These are phyloP conservation scores for Colletotrichum chrysophilum DNA, from an alignment of 2,329 filamentous ascomycete genomes.

Conservation along the genomic window DNA sequence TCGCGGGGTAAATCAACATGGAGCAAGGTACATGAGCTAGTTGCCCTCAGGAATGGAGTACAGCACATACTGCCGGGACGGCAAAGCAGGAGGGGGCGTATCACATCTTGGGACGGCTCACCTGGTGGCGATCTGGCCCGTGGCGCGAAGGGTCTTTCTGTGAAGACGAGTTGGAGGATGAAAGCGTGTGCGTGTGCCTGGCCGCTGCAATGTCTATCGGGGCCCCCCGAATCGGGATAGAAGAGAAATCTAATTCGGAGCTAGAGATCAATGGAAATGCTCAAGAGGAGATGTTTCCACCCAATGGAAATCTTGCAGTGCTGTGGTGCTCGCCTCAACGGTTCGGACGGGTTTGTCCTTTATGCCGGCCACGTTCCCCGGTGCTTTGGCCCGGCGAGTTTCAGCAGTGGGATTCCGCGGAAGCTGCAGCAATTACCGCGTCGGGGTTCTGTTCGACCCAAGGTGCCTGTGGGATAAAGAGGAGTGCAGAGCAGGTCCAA, in stretches of 20 bases:
- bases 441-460: not conserved
- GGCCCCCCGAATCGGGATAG: not conserved
- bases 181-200: not conserved
- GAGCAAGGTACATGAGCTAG: not conserved
- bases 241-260: not conserved
- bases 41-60: conserved; percentile 10
- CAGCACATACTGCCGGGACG: conserved; percentile 12
- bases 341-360: not conserved
- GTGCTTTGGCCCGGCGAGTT: conserved; percentile 7
- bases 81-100: not conserved
- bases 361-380: not conserved
- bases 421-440: not conserved
- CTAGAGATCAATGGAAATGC: not conserved
- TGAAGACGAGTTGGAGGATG: not conserved
- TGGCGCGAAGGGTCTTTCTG: not conserved
- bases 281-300: not conserved
- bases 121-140: not conserved
- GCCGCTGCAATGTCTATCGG: not conserved
- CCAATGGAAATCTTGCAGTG: not conserved
- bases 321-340: not conserved
- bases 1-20: not conserved
- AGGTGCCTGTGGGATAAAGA: not conserved
- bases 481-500: not conserved
- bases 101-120: not conserved
- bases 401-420: not conserved